Evolutionary conservation across 257 asterid species (phyloP).

Genomic region (Penstemon davidsonii): DNA sequence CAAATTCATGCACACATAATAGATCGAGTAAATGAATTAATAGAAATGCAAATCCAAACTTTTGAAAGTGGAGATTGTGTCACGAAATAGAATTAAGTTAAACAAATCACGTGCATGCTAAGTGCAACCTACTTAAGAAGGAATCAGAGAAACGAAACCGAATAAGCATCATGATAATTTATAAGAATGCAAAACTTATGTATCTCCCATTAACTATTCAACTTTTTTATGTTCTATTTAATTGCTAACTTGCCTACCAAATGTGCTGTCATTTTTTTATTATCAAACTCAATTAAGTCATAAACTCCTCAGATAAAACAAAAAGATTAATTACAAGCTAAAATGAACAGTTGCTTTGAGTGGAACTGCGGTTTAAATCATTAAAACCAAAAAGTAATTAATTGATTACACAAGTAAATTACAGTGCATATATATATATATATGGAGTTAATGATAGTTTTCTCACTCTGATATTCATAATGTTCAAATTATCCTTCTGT

Average conservation of each 20-base stretch:
- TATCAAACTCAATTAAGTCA: no score
- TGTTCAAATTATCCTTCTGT: no score
- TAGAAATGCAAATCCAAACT: conserved; percentile 14
- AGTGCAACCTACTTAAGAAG: conserved; percentile 31
- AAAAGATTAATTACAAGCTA: no score
- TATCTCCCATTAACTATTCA: conserved; percentile 11
- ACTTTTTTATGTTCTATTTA: neutral
- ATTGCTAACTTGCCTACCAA: conserved; percentile 33
- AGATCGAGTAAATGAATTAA: conserved; percentile 22
- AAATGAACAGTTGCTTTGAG: no score
- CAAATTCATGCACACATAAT: neutral
- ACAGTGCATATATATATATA: neutral
- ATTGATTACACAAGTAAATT: neutral
- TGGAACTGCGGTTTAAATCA: no score
- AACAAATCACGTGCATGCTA: conserved; percentile 30
- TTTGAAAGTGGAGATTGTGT: conserved; percentile 37
- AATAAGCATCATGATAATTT: neutral
- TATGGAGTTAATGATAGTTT: no score
- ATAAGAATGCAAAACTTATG: conserved; percentile 7
- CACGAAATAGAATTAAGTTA: conserved; percentile 15
- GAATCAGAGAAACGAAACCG: conserved; percentile 43
- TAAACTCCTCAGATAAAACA: no score
- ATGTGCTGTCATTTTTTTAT: neutral
- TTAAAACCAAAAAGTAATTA: no score
- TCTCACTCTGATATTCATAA: no score